phyloP scores from a whole-genome alignment of 139 green algal species.

The Pycnococcus provasolii region DNA sequence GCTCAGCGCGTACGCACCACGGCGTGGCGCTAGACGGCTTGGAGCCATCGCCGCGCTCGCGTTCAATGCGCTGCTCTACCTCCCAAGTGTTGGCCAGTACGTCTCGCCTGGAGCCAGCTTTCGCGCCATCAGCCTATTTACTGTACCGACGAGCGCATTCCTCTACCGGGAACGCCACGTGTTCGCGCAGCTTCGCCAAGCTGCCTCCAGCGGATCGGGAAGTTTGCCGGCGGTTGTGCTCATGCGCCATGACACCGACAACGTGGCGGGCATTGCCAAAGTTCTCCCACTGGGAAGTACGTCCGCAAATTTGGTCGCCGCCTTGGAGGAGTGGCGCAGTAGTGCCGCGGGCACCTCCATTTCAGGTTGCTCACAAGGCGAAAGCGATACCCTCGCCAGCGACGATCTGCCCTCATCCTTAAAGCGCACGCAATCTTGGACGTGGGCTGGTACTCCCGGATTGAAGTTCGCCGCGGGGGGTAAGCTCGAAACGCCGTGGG shows the following conservation, averaged over 20 bases:
- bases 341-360: background rate
- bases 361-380: background rate
- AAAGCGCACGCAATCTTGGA: constrained; percentile 3
- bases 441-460: constrained; percentile 9
- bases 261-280: background rate
- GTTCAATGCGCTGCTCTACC: constrained; percentile 23
- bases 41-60: background rate
- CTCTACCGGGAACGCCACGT: background rate
- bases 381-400: background rate
- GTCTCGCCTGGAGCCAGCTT: constrained; percentile 3
- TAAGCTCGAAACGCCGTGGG: constrained; percentile 18
- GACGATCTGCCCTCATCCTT: background rate
- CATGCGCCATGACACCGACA: constrained; percentile 1
- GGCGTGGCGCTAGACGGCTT: background rate
- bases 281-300: no score
- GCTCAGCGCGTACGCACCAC: background rate
- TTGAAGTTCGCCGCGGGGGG: constrained; percentile 13
- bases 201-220: background rate
- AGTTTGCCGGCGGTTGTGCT: background rate
- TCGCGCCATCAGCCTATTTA: constrained; percentile 23
- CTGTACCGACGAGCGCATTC: constrained; percentile 10
- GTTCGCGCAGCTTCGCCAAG: background rate
- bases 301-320: background rate
- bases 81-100: constrained; percentile 17
- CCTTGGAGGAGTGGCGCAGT: background rate